Conservation (phyloP, 75 land plant genomes). For the Sequoia sempervirens region DNA sequence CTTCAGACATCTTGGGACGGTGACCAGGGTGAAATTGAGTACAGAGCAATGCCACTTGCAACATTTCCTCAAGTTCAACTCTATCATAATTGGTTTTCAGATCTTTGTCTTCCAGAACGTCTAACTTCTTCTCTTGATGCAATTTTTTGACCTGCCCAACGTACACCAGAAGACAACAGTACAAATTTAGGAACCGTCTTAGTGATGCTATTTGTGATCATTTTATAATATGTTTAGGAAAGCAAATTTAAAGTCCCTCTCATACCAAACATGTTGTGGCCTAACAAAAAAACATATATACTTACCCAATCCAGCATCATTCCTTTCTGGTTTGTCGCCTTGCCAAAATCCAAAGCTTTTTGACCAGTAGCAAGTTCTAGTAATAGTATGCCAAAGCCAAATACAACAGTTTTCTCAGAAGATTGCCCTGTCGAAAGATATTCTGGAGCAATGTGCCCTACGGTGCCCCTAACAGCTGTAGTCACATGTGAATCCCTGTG, state of each 20-base stretch:
- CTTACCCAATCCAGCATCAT: no score
- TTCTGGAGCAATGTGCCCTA: constrained; percentile 45
- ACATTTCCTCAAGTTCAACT: constrained; percentile 42
- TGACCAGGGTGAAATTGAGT: constrained; percentile 25
- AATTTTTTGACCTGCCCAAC: constrained; percentile 32
- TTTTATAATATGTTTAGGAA: no score
- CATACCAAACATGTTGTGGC: no score
- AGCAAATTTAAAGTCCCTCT: no score
- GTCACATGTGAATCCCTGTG: constrained; percentile 63
- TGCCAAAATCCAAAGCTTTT: constrained; percentile 56
- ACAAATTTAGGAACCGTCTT: not conserved
- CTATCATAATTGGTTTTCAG: constrained; percentile 17
- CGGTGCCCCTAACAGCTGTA: constrained; percentile 62
- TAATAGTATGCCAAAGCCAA: constrained; percentile 32
- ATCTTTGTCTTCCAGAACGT: constrained; percentile 26
- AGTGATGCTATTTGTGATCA: no score
- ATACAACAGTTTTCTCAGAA: constrained; percentile 29
- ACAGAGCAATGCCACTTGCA: constrained; percentile 40
- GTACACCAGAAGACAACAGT: not conserved
- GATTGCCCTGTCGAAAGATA: constrained; percentile 33
- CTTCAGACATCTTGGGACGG: constrained; percentile 52
- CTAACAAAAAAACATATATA: no score
- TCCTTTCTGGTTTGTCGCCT: constrained; percentile 20
- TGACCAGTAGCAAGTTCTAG: constrained; percentile 63
- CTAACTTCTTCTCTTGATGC: constrained; percentile 29